These are phyloP conservation scores for Salpingoeca rosetta DNA, from an alignment of 78 protist species.

Conservation along the genomic window DNA sequence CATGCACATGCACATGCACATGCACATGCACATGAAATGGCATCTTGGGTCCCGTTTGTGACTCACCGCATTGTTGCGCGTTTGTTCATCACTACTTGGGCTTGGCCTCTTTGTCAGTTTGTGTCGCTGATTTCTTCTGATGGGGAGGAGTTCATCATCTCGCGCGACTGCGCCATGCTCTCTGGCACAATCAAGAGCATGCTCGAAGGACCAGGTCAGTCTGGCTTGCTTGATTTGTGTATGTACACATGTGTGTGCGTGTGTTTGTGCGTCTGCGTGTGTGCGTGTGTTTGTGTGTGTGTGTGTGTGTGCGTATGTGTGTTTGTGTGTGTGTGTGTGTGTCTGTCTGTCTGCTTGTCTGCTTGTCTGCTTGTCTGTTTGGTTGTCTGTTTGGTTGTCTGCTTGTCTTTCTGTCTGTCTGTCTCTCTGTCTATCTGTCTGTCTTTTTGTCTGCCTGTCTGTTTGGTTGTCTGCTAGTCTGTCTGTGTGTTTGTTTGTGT, in stretches of 20 bases:
- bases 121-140: slow-evolving; percentile 21
- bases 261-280: neutral
- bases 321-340: neutral
- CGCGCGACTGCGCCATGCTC: slow-evolving; percentile 57
- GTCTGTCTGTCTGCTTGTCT: neutral
- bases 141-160: slow-evolving; percentile 57
- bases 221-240: too few relatives aligned
- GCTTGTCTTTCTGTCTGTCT: neutral
- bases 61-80: too few relatives aligned
- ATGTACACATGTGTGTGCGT: neutral
- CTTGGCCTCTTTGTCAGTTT: too few relatives aligned
- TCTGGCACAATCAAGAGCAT: slow-evolving; percentile 71
- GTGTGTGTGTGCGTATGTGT: too few relatives aligned
- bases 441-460: neutral
- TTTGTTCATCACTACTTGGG: too few relatives aligned
- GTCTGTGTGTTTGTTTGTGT: neutral
- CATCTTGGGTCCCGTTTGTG: too few relatives aligned
- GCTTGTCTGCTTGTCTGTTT: neutral
- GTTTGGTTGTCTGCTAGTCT: neutral
- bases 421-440: neutral
- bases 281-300: too few relatives aligned
- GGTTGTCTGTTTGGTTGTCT: neutral
- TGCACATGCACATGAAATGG: too few relatives aligned
- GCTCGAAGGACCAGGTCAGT: slow-evolving; percentile 63
- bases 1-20: too few relatives aligned